These are phyloP conservation scores for Penicillium sp. DNA, from an alignment of 2,329 filamentous ascomycete species.

Conservation along the genomic window DNA sequence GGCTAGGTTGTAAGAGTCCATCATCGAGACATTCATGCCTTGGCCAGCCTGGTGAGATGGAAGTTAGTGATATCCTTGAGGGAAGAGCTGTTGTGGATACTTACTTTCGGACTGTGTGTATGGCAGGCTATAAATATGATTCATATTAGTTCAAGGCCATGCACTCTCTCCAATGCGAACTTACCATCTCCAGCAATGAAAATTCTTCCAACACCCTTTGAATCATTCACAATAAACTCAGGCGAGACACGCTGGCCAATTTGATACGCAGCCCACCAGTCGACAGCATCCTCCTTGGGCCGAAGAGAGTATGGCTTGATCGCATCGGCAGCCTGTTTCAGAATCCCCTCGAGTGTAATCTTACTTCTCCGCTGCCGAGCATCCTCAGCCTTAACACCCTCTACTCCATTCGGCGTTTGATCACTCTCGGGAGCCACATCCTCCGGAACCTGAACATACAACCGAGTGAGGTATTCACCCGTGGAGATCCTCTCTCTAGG, in stretches of 20 bases:
- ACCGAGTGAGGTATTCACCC: slow-evolving; percentile 67
- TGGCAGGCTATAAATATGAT: slow-evolving; percentile 58
- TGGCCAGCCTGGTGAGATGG: slow-evolving; percentile 57
- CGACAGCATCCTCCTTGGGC: slow-evolving; percentile 58
- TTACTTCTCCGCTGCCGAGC: slow-evolving; percentile 63
- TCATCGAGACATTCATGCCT: slow-evolving; percentile 77
- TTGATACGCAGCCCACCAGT: slow-evolving; percentile 75
- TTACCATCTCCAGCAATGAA: slow-evolving; percentile 68
- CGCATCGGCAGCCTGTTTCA: slow-evolving; percentile 65
- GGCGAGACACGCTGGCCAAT: slow-evolving; percentile 66
- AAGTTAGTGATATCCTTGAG: background rate
- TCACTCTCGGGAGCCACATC: slow-evolving; percentile 26
- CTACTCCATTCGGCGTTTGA: slow-evolving; percentile 28
- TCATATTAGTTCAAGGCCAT: background rate
- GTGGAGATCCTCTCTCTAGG: slow-evolving; percentile 62
- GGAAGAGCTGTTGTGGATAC: background rate
- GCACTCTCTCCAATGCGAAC: background rate
- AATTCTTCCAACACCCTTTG: slow-evolving; percentile 68
- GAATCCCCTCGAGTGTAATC: slow-evolving; percentile 62
- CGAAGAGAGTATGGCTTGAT: slow-evolving; percentile 65
- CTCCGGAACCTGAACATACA: slow-evolving; percentile 54
- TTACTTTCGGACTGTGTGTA: slow-evolving; percentile 68
- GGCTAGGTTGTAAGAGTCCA: slow-evolving; percentile 51
- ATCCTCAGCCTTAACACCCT: slow-evolving; percentile 60
- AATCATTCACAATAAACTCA: slow-evolving; percentile 55